Evolutionary conservation across 2,329 filamentous ascomycete genomes (phyloP).

Genomic region (Cordyceps javanica): DNA sequence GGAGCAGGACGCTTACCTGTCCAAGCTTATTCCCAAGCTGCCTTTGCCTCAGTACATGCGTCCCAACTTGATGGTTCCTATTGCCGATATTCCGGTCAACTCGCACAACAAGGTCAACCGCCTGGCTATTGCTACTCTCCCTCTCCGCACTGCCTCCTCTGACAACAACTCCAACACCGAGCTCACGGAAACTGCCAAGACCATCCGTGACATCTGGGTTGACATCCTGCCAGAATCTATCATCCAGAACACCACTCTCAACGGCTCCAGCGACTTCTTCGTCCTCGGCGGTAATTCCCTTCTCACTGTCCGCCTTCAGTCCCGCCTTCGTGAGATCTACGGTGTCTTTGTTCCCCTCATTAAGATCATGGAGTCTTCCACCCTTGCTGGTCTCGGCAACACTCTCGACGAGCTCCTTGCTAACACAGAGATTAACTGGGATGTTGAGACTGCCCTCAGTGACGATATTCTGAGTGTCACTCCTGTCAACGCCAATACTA

Average conservation of each 20-base stretch:
- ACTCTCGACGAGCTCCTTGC: slow-evolving; percentile 20
- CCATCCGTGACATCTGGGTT: slow-evolving; percentile 15
- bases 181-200: slow-evolving; percentile 8
- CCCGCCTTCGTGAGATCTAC: slow-evolving; percentile 27
- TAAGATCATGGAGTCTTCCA: slow-evolving; percentile 33
- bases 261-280: slow-evolving; percentile 34
- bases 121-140: slow-evolving; percentile 10
- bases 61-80: slow-evolving; percentile 11
- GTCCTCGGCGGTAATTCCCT: slow-evolving; percentile 36
- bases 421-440: slow-evolving; percentile 17
- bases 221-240: slow-evolving; percentile 17
- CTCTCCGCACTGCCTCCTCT: slow-evolving; percentile 4
- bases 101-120: slow-evolving; percentile 13
- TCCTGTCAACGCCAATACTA: not conserved
- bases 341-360: slow-evolving; percentile 24
- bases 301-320: slow-evolving; percentile 32
- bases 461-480: slow-evolving; percentile 7
- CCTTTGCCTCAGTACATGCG: slow-evolving; percentile 15
- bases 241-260: slow-evolving; percentile 15
- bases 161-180: not conserved
- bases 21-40: slow-evolving; percentile 5
- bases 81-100: slow-evolving; percentile 7
- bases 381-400: slow-evolving; percentile 33
- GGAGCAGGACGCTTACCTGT: slow-evolving; percentile 11
- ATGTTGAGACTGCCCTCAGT: not conserved